Percentiles rank a stretch among this genome's conserved stretches.
These are phyloP conservation scores for Colletotrichum orbiculare DNA, from an alignment of 2,329 filamentous ascomycete species.

Conservation along the genomic window DNA sequence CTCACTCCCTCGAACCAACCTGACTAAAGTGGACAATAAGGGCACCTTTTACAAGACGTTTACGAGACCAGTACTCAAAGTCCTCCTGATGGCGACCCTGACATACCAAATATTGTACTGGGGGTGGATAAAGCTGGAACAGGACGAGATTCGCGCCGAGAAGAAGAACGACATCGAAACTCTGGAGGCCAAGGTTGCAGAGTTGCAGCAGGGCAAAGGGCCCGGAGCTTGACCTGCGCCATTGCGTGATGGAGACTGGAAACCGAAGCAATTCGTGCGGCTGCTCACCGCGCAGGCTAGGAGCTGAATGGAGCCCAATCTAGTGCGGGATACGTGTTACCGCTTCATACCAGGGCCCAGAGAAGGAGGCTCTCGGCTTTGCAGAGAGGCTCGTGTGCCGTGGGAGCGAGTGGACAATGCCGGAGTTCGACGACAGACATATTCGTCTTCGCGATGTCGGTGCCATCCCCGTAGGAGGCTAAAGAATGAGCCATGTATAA, in stretches of 20 bases:
- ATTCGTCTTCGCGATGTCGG: no score
- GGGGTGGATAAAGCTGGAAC: slow-evolving; percentile 79
- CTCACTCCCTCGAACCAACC: neutral
- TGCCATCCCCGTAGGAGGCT: neutral
- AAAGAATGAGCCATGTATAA: neutral
- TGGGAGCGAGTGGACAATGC: no score
- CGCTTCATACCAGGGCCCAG: no score
- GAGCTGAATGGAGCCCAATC: no score
- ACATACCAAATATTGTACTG: slow-evolving; percentile 84
- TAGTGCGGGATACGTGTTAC: no score
- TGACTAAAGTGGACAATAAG: slow-evolving; percentile 46
- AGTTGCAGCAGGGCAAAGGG: slow-evolving; percentile 42
- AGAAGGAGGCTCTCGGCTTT: no score
- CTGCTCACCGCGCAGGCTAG: neutral
- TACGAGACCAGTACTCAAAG: slow-evolving; percentile 78
- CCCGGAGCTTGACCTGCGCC: neutral
- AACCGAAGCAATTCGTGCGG: neutral
- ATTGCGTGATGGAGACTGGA: neutral
- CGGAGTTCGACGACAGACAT: no score
- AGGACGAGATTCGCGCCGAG: slow-evolving; percentile 72
- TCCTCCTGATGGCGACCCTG: slow-evolving; percentile 78
- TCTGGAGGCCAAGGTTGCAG: slow-evolving; percentile 52
- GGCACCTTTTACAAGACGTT: slow-evolving; percentile 80
- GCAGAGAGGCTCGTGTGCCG: no score
- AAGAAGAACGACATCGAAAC: slow-evolving; percentile 47